Conservation (phyloP, 305 asterid genomes). For the Fraxinus albicans region DNA sequence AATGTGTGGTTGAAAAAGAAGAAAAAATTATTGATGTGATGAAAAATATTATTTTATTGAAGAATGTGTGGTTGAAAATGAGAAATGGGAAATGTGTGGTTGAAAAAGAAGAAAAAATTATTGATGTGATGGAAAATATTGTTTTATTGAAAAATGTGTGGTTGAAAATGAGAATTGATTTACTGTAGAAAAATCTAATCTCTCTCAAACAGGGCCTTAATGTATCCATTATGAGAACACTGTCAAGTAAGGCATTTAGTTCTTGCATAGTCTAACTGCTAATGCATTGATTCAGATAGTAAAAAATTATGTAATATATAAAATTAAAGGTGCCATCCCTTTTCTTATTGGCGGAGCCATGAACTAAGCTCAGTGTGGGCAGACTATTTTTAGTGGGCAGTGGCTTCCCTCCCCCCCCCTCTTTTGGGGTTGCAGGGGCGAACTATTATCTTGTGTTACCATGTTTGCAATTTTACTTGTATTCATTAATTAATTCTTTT, state of each 20-base stretch:
- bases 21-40: no score
- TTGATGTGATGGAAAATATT: no score
- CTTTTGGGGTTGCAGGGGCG: neutral
- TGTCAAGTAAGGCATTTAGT: neutral
- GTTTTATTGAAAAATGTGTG: no score
- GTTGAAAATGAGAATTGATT: no score
- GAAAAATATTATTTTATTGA: no score
- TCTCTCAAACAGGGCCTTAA: no score
- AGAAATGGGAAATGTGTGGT: no score
- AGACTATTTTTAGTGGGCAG: neutral
- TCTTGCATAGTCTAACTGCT: slow-evolving; percentile 3
- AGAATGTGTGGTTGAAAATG: no score
- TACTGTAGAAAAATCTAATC: no score
- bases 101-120: no score
- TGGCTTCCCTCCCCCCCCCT: neutral
- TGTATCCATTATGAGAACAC: neutral
- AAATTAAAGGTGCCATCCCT: neutral
- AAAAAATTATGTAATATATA: slow-evolving; percentile 1
- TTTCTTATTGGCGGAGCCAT: neutral
- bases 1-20: no score
- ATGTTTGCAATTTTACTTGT: neutral
- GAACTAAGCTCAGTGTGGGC: neutral
- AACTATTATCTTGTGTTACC: slow-evolving; percentile 16
- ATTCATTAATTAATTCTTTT: neutral
- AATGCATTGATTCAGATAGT: slow-evolving; percentile 9